These are phyloP conservation scores for Diaporthe longicolla DNA, from an alignment of 2,329 filamentous ascomycete genomes.

Conservation along the genomic window DNA sequence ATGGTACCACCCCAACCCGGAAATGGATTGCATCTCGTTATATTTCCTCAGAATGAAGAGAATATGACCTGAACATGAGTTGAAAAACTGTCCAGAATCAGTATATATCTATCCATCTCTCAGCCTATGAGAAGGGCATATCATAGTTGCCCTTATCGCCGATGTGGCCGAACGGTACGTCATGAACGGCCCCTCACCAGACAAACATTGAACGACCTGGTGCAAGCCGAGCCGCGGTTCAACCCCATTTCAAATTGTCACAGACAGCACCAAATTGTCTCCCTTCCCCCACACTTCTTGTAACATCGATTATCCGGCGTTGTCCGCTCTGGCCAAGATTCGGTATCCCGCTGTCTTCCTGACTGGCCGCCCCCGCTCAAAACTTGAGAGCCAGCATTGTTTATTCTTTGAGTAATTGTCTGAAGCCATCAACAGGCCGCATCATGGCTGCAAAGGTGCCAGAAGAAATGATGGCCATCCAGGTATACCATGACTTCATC, in stretches of 20 bases:
- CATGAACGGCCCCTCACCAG: conserved; percentile 12
- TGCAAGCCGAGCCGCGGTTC: not conserved
- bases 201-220: not conserved
- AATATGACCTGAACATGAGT: too few species aligned
- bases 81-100: too few species aligned
- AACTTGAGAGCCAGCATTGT: not conserved
- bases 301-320: conserved; percentile 4
- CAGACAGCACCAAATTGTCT: too few species aligned
- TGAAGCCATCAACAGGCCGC: not conserved
- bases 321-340: not conserved
- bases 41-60: too few species aligned
- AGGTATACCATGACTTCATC: conserved; percentile 12
- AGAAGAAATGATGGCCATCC: conserved; percentile 39
- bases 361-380: not conserved
- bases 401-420: not conserved
- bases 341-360: not conserved
- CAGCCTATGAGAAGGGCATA: too few species aligned
- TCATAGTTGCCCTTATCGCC: not conserved
- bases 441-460: conserved; percentile 8
- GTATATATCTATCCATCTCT: too few species aligned
- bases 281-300: not conserved
- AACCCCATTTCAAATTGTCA: not conserved
- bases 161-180: conserved; percentile 11
- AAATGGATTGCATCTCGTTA: too few species aligned
- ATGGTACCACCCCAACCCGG: too few species aligned